Conservation (phyloP, 2,329 filamentous ascomycete genomes). For the Neofusicoccum ribis region DNA sequence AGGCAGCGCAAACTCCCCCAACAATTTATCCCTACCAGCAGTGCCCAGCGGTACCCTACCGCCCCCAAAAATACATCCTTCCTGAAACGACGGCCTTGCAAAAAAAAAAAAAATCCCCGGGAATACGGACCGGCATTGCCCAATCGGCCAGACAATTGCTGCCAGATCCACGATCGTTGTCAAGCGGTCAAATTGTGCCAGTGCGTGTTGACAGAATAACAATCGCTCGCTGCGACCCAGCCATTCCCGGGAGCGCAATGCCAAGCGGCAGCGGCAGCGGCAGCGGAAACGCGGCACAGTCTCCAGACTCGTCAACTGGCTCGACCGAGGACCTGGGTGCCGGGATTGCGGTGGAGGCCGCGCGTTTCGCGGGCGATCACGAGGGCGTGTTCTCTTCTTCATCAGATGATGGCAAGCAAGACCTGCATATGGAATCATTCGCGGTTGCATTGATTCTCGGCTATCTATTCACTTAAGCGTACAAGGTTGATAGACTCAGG, state of each 20-base stretch:
- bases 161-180: not conserved
- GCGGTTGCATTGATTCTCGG: not conserved
- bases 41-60: not conserved
- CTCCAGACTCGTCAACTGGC: not conserved
- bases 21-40: not conserved
- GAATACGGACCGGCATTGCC: not conserved
- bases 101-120: too few species aligned
- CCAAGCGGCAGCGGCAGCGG: conserved; percentile 4
- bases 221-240: too few species aligned
- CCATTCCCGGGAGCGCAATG: not conserved
- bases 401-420: not conserved
- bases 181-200: too few species aligned
- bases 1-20: not conserved
- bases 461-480: not conserved
- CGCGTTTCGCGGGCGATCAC: not conserved
- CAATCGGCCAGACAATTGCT: not conserved
- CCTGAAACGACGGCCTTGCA: not conserved
- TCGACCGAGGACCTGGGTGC: not conserved
- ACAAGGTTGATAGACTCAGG: not conserved
- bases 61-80: not conserved
- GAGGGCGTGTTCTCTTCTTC: not conserved
- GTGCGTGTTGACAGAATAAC: not conserved
- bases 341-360: not conserved
- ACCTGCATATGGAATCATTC: not conserved
- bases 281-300: not conserved